Base-by-base conservation (phyloP, 345 rosid genomes). In the Melastoma malabathricum region DNA sequence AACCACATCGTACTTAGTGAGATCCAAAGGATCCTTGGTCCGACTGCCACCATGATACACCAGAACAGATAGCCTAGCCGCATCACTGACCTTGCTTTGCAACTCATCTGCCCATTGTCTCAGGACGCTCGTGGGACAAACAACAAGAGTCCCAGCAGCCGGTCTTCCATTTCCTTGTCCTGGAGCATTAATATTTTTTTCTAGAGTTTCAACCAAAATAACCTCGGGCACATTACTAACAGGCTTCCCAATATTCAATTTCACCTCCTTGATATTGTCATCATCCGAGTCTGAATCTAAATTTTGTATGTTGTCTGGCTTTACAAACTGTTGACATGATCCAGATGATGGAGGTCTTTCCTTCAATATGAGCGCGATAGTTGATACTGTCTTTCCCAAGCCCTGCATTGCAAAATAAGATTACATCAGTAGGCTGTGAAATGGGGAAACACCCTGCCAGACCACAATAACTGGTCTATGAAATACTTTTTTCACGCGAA, bases 61-160 rank as follows among this genome's bases (percentile, higher is more conserved):
- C 31, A 92, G 77, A 65, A 92, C 84, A 34, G 87, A 62, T 48
- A 92, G 81, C 52, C 68, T 74, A 18, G 83, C 93, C 73, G 79
- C 61, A 38, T 61, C 62, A 1, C 84, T 64, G 50, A 92, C 98
- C 74, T 92, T 92, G 67, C 63, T 82, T 16, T 63, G 76, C 66
- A 92, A 58, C 65, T 92, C 98, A 19, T 86, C 95, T 7, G 71
- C 78, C 98, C 98, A 92, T 59, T 92, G 98, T 14, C 98, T 80
- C 70, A 92, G 65, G 23, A 92, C 96, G 71, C 98, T 92, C 5
- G 95, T 84, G 31, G 98, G 98, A 72, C 98, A 92, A 61, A 92
- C 98, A 70, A 92, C 70, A 55, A 92, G 93, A 16, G 98, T 92
- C 66, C 98, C 98, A 52, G 85, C 92, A 56, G 93, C 75, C 50